Base-by-base conservation (phyloP, 2,329 filamentous ascomycete genomes). In the Colletotrichum aenigma region DNA sequence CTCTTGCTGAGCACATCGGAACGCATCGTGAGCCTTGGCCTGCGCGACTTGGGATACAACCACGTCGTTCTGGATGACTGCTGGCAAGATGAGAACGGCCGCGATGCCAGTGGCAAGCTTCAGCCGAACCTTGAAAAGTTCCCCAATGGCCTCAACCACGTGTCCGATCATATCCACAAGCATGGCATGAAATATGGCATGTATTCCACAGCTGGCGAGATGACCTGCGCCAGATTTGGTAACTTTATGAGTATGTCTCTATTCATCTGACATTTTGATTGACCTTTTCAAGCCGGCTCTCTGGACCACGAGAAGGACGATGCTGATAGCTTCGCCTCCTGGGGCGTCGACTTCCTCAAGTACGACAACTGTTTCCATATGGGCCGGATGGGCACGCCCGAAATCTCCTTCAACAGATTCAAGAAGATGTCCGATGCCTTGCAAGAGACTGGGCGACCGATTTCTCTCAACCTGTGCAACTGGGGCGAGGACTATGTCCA, bases 311-410 rank as follows among this genome's bases (percentile, higher is more conserved):
- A 92, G 77, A 79, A 83, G 6, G 81, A 88, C 12, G 90, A 92
- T 79, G 90, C 90, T 1, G 78, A 87, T 77, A 86, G 86, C 1
- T 91, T 89, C 77, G 88, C 88, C 2, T 83, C 84, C 15, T 90
- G 89, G 89, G 88, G 87, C 3, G 84, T 90, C 69, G 88, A 89
- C 77, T 89, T 89, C 66, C 81, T 90, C 48, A 90, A 90, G 82
- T 89, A 89, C 76, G 88, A 90, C 77, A 89, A 89, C 77, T 89
- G 88, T 78, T 82, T 82, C 74, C 81, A 83, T 60, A 79, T 79
- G 68, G 80, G 80, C 32, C 66, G 78, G 6, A 79, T 78, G 61
- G 81, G 81, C 24, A 79, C 78, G 18, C 80, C 79, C 60, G 72
- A 78, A 32, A 79, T 80, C 56, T 82, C 80, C 9, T 81, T 79